Conservation (phyloP, 805 yeast genomes). For the Candida piceae region DNA sequence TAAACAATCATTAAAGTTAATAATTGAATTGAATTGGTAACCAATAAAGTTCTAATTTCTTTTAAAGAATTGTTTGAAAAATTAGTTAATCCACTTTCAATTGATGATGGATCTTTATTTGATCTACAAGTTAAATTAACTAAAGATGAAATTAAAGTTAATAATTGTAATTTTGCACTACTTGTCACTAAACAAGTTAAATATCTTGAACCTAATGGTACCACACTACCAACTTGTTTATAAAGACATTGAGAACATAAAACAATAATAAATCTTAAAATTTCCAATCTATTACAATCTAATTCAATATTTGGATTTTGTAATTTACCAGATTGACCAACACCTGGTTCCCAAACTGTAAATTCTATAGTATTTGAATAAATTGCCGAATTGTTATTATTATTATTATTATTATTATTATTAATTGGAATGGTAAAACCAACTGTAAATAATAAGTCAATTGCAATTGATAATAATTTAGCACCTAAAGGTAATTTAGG, state of each 20-base stretch:
- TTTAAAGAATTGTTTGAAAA: constrained; percentile 26
- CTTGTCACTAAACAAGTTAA: constrained; percentile 49
- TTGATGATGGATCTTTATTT: constrained; percentile 29
- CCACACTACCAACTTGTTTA: constrained; percentile 35
- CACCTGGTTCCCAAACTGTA: constrained; percentile 76
- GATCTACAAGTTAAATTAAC: constrained; percentile 58
- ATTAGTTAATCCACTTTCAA: constrained; percentile 40
- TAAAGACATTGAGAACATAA: constrained; percentile 63
- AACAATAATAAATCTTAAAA: constrained; percentile 55
- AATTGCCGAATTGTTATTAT: too few relatives aligned
- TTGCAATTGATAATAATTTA: constrained; percentile 32
- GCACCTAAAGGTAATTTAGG: constrained; percentile 32
- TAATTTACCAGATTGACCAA: constrained; percentile 39
- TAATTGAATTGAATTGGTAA: constrained; percentile 56
- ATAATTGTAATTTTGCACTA: constrained; percentile 42
- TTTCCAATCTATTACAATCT: constrained; percentile 64
- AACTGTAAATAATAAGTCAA: constrained; percentile 48
- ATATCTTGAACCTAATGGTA: constrained; percentile 54
- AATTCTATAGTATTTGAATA: constrained; percentile 30
- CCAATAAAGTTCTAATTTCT: constrained; percentile 42
- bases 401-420: neutral
- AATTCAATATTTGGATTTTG: constrained; percentile 34
- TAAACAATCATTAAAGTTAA: constrained; percentile 57
- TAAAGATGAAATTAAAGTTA: constrained; percentile 61
- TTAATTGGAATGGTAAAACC: constrained; percentile 47